phyloP scores from a whole-genome alignment of 768 basidiomycete genomes.

The Cyathus striatus region DNA sequence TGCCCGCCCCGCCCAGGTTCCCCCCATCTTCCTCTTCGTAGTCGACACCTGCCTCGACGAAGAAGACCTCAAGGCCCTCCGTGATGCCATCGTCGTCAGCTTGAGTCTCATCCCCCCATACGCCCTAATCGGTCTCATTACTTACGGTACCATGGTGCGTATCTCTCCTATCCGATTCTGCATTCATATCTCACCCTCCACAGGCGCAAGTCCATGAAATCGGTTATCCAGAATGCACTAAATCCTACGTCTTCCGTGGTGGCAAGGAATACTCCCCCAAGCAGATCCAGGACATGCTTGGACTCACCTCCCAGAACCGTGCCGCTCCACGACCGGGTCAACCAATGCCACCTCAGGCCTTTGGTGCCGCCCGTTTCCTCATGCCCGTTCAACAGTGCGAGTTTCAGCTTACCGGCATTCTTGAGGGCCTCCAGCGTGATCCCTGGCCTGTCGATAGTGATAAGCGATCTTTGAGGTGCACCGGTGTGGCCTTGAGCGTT shows the following conservation, averaged over 20 bases:
- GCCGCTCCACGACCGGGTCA: slow-evolving; percentile 86
- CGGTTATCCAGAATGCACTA: slow-evolving; percentile 92
- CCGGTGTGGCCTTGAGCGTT: slow-evolving; percentile 90
- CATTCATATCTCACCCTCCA: not conserved
- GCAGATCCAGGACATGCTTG: slow-evolving; percentile 98
- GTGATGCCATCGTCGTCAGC: slow-evolving; percentile 92
- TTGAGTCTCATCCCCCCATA: slow-evolving; percentile 90
- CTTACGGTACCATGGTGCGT: slow-evolving; percentile 93
- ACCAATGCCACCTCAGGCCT: slow-evolving; percentile 72
- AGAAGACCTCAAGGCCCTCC: slow-evolving; percentile 92
- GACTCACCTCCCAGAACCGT: slow-evolving; percentile 71
- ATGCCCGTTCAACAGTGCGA: slow-evolving; percentile 91
- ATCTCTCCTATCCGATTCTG: slow-evolving; percentile 1
- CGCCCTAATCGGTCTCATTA: slow-evolving; percentile 93
- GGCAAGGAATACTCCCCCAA: slow-evolving; percentile 95
- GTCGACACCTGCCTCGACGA: slow-evolving; percentile 96
- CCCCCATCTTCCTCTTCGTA: slow-evolving; percentile 95
- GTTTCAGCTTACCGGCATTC: slow-evolving; percentile 90
- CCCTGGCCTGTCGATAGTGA: slow-evolving; percentile 98
- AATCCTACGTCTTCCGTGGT: slow-evolving; percentile 98
- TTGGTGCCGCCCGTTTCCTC: slow-evolving; percentile 87
- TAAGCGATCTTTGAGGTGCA: slow-evolving; percentile 89
- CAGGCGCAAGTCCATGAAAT: slow-evolving; percentile 98
- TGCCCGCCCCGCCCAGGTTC: slow-evolving; percentile 82
- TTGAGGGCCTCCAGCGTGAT: slow-evolving; percentile 83